Percentiles rank a stretch among this genome's conserved stretches.
These are phyloP conservation scores for Gynandropsis gynandra DNA, from an alignment of 345 rosid genomes.

Conservation along the genomic window DNA sequence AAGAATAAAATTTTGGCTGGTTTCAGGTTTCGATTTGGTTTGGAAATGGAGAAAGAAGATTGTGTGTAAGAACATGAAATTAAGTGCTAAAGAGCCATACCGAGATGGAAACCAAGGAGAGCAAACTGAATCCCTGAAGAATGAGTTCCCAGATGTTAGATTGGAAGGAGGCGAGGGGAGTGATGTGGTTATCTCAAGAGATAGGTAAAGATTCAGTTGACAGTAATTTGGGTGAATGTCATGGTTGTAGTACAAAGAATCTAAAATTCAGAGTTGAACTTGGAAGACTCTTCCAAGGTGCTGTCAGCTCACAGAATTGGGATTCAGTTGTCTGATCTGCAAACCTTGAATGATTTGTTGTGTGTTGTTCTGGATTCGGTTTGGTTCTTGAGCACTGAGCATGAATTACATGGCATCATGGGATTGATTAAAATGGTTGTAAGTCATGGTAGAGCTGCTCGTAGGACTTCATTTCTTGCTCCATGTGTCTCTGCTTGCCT, in stretches of 20 bases:
- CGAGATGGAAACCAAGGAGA: constrained; percentile 49
- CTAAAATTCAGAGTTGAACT: constrained; percentile 52
- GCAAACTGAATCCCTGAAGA: constrained; percentile 28
- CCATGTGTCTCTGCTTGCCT: constrained; percentile 96
- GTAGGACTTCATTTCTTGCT: constrained; percentile 93
- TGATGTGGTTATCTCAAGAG: constrained; percentile 53
- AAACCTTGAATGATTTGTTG: constrained; percentile 76
- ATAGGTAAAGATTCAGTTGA: constrained; percentile 38
- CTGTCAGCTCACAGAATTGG: constrained; percentile 83
- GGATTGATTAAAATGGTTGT: constrained; percentile 68
- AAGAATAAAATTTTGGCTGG: no score
- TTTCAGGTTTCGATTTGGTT: neutral
- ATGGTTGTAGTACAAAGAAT: constrained; percentile 39
- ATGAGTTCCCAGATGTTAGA: constrained; percentile 23
- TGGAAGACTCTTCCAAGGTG: constrained; percentile 68
- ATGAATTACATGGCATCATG: constrained; percentile 60
- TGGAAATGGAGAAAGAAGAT: no score
- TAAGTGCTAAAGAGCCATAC: constrained; percentile 25
- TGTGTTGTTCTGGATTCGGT: constrained; percentile 83
- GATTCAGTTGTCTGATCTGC: constrained; percentile 71
- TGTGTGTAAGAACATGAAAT: constrained; percentile 15
- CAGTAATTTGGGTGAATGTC: constrained; percentile 34
- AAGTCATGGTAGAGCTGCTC: constrained; percentile 83
- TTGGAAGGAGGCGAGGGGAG: constrained; percentile 51
- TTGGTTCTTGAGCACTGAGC: constrained; percentile 80